A percentile compares a stretch with the other conserved stretches of the same genome.
Conservation (phyloP, 2,329 filamentous ascomycete genomes). For the Apiospora rasikravindrae region DNA sequence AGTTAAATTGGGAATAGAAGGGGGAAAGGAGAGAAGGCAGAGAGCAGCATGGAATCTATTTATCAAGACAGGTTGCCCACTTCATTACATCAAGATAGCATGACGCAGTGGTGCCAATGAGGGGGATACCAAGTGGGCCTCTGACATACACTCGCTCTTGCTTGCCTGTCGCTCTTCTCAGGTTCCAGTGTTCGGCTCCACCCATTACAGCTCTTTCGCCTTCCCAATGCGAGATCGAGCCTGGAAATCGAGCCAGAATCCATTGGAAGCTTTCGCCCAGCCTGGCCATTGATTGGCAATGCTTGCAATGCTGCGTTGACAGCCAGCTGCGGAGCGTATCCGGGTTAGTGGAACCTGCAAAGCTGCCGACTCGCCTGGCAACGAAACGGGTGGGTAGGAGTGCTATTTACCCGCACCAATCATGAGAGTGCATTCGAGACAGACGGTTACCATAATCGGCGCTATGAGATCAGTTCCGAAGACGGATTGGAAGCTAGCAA, state of each 20-base stretch:
- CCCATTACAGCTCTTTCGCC: not conserved
- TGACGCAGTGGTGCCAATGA: slow-evolving; percentile 14
- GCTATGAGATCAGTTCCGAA: not conserved
- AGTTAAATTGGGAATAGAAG: not conserved
- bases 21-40: not conserved
- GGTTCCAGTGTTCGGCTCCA: not conserved
- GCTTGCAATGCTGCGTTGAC: not conserved
- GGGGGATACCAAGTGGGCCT: slow-evolving; percentile 4
- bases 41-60: not conserved
- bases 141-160: not conserved
- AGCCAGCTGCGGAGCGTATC: not conserved
- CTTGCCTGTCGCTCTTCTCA: not conserved
- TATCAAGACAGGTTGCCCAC: not conserved
- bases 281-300: not conserved
- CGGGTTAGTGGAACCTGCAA: slow-evolving; percentile 1
- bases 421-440: not conserved
- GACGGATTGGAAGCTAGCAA: not conserved
- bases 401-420: slow-evolving; percentile 4
- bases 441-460: not conserved
- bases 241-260: not conserved
- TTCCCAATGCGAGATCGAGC: slow-evolving; percentile 5
- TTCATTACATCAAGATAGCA: slow-evolving; percentile 5
- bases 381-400: not conserved
- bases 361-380: not conserved
- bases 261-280: not conserved